A percentile compares a stretch with the other conserved stretches of the same genome.
These are phyloP conservation scores for Pseudozyma tsukubaensis DNA, from an alignment of 1,284 basidiomycete species.

Conservation along the genomic window DNA sequence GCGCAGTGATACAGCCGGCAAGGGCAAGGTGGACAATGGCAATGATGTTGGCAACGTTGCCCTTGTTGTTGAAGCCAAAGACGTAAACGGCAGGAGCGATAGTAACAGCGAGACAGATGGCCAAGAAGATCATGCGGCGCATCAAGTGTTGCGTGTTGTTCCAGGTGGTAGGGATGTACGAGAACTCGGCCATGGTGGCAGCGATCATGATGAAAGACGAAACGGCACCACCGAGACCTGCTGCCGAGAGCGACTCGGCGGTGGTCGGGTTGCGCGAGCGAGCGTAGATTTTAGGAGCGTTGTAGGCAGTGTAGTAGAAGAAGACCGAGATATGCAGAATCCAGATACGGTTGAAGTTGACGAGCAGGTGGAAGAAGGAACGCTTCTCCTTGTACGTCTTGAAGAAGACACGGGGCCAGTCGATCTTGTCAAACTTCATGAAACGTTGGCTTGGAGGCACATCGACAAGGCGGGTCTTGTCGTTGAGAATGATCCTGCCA, in stretches of 20 bases:
- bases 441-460: slow-evolving; percentile 68
- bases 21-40: slow-evolving; percentile 61
- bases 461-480: slow-evolving; percentile 78
- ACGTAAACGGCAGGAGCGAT: slow-evolving; percentile 67
- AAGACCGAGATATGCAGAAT: slow-evolving; percentile 68
- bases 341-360: slow-evolving; percentile 69
- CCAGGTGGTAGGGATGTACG: slow-evolving; percentile 68
- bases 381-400: slow-evolving; percentile 69
- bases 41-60: slow-evolving; percentile 58
- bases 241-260: slow-evolving; percentile 61
- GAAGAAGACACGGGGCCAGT: slow-evolving; percentile 68
- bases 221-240: slow-evolving; percentile 67
- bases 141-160: slow-evolving; percentile 68
- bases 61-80: slow-evolving; percentile 62
- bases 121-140: slow-evolving; percentile 65
- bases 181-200: slow-evolving; percentile 67
- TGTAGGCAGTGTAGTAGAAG: slow-evolving; percentile 74
- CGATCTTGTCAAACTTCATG: slow-evolving; percentile 70
- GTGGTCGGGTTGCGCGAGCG: slow-evolving; percentile 70
- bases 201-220: slow-evolving; percentile 66
- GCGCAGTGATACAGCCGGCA: slow-evolving; percentile 62
- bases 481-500: slow-evolving; percentile 85
- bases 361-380: slow-evolving; percentile 67
- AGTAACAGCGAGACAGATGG: slow-evolving; percentile 64
- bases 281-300: slow-evolving; percentile 86